Base-by-base conservation (phyloP, 2,329 filamentous ascomycete genomes). In the Epichloe uncinata region DNA sequence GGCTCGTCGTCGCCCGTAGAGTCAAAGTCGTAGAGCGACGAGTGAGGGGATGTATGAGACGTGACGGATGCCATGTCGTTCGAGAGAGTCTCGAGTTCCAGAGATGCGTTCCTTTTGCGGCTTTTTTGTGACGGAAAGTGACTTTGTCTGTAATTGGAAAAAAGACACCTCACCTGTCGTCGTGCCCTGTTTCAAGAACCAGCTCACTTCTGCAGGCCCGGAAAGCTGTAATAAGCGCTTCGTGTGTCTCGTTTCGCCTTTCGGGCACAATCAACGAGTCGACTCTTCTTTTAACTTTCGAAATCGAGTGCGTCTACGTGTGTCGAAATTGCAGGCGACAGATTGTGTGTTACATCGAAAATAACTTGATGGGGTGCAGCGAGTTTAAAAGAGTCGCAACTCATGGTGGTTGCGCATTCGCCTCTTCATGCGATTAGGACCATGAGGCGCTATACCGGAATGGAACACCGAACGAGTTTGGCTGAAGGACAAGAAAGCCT, bases 371-470 rank as follows among this genome's bases (percentile, higher is more conserved):
- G 42, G 42, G 20, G 30, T 26, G 26, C 12, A 16, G 26, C 33
- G 35, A 51, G 20, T 60, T 34, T 42, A 36, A 15, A 20, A 34
- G 38, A 40, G 18, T 3, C 20, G 12, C 5, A 36, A 33, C 40
- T 38, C 13, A 15, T 15, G 15, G 30, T 47, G 13, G 47, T 26
- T 48, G 45, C 20, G 26, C 18, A 36, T 18, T 34, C 42, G 50
- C 42, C 50, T 51, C 42, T 8, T 26, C 22, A 42, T 22, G 11
- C 45, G 16, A 36, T 46, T 42, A 5, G 16, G 6, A 38, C 6
- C 26, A 16, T 35, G 36, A 12, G 34, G 42, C 51, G 50, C 52
- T 53, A 52, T 37, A 4, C 52, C 52, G 22, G 33, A 52, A 47
- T 30, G 22, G 50, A 50, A 50, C 37, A 53, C 52, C 52, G 50